Evolutionary conservation across 805 yeast species (phyloP), one percentile per base, ranked within the genome.

Genomic region (Starmera amethionina): DNA sequence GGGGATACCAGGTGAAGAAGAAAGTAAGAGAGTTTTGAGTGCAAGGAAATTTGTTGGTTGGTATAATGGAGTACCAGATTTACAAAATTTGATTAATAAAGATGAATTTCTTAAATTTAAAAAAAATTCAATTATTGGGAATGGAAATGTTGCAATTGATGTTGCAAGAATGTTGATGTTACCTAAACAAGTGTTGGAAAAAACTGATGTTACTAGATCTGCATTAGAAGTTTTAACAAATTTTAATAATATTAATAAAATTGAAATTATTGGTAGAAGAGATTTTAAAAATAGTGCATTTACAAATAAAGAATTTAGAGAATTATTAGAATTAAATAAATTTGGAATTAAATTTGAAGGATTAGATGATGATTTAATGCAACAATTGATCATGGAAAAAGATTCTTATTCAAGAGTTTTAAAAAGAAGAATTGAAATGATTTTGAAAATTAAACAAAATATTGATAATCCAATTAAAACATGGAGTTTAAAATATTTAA

Each of bases 61-160:
- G 98, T 93, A 93, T 60, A 93, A 93, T 53, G 95, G 95, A 0
- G 82, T 80, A 49, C 96, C 96, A 0, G 78, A 73, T 31, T 65
- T 65, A 36, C 63, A 64, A 35, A 52, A 61, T 18, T 56, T 68
- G 13, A 60, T 67, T 16, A 82, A 86, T 5, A 77, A 78, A n/a
- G 66, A 90, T 50, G 68, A 70, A 3, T 22, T 22, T 22, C 7
- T 7, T 22, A 62, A 70, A 28, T 79, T 79, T 3, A 71, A 73
- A 44, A 67, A 70, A 32, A 95, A 87, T 2, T 75, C 82, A 0
- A 80, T 93, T 29, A 73, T 93, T n/a, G 99, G 99, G 7, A 90
- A 89, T 59, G 98, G 98, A 36, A 93, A 93, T 56, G 98, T 93
- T 14, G 96, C 97, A 0, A 63, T 93, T 44, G 98, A 93, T 57